These are phyloP conservation scores for Lanmaoa rubissima DNA, from an alignment of 768 basidiomycete genomes.

Conservation along the genomic window DNA sequence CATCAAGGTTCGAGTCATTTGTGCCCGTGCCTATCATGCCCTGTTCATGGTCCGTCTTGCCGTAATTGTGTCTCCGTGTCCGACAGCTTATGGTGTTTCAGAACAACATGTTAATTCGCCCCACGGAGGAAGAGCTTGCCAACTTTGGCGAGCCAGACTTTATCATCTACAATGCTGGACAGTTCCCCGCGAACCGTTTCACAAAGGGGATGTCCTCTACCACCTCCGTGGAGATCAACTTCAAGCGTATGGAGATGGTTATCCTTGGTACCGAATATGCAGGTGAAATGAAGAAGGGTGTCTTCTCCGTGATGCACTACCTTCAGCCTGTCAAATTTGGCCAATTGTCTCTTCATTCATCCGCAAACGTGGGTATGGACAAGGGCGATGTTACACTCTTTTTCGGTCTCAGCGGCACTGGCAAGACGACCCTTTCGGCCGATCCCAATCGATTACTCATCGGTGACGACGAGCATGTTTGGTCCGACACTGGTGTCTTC, in stretches of 20 bases:
- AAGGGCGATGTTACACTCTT: conserved; percentile 94
- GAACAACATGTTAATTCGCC: conserved; percentile 99
- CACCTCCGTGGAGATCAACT: conserved; percentile 99
- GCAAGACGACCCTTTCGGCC: conserved; percentile 97
- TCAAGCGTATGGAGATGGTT: conserved; percentile 99
- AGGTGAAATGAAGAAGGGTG: conserved; percentile 99
- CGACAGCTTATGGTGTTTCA: conserved; percentile 29
- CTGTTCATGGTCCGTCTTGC: conserved; percentile 82
- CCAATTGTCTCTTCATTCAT: conserved; percentile 96
- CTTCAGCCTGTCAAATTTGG: conserved; percentile 98
- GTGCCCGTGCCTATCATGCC: conserved; percentile 97
- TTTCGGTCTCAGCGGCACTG: conserved; percentile 98
- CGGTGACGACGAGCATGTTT: conserved; percentile 99
- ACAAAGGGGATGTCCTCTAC: conserved; percentile 99
- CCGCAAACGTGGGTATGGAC: conserved; percentile 91
- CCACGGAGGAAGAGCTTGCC: conserved; percentile 89
- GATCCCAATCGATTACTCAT: conserved; percentile 93
- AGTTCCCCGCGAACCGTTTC: conserved; percentile 99
- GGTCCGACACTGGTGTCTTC: conserved; percentile 98
- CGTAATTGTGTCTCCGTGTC: conserved; percentile 2
- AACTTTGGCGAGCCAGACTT: conserved; percentile 98
- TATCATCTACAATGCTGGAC: conserved; percentile 99
- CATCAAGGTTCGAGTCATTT: conserved; percentile 99
- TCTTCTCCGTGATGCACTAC: conserved; percentile 99
- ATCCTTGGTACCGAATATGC: conserved; percentile 98